These are phyloP conservation scores for Dionaea muscipula DNA, from an alignment of 179 eudicot genomes.

Conservation along the genomic window DNA sequence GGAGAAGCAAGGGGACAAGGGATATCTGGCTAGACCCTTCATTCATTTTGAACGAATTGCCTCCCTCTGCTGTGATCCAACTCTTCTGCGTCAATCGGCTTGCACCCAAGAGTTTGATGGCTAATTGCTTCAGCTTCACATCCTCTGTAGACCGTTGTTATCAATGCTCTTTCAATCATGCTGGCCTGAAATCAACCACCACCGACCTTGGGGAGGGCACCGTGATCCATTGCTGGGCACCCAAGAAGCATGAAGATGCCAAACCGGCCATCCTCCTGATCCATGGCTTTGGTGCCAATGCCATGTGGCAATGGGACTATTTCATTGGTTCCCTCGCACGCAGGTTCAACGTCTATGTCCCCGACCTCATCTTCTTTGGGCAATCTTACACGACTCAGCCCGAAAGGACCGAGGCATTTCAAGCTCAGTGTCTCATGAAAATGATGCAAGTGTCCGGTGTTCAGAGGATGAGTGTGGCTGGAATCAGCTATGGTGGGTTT, in stretches of 20 bases:
- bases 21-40: too few species aligned
- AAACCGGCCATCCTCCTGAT: constrained; percentile 44
- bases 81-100: too few species aligned
- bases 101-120: too few species aligned
- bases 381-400: constrained; percentile 39
- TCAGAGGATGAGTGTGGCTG: constrained; percentile 38
- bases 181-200: constrained; percentile 46
- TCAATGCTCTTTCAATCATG: constrained; percentile 34
- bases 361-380: constrained; percentile 82
- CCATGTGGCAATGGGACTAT: constrained; percentile 83
- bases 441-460: constrained; percentile 37
- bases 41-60: too few species aligned
- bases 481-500: constrained; percentile 85
- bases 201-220: constrained; percentile 35
- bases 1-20: too few species aligned
- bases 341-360: constrained; percentile 62
- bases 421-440: constrained; percentile 46
- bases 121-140: constrained; percentile 45
- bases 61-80: too few species aligned
- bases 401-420: constrained; percentile 55
- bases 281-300: constrained; percentile 85
- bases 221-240: constrained; percentile 68
- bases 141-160: constrained; percentile 37
- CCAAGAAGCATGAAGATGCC: constrained; percentile 18
- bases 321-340: constrained; percentile 29